These are phyloP conservation scores for Annulohypoxylon stygium DNA, from an alignment of 495 filamentous ascomycete genomes.

Conservation along the genomic window DNA sequence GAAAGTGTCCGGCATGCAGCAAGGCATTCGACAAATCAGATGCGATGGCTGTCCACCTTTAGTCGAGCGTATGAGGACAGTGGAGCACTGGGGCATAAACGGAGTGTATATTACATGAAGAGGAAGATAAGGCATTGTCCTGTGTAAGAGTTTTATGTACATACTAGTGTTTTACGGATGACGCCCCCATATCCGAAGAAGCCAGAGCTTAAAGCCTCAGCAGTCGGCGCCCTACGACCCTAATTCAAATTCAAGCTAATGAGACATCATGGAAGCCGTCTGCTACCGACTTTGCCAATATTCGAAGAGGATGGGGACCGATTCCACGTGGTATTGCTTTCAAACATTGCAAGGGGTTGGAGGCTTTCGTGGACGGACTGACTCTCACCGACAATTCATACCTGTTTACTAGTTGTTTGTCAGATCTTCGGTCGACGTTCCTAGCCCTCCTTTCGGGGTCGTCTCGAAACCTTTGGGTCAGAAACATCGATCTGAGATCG, in stretches of 20 bases:
- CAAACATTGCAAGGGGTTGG: constrained; percentile 10
- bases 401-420: background rate
- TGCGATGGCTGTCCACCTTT: constrained; percentile 75
- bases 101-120: constrained; percentile 49
- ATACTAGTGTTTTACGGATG: constrained; percentile 37
- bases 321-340: constrained; percentile 5
- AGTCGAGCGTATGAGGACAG: constrained; percentile 28
- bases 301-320: background rate
- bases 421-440: background rate
- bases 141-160: constrained; percentile 49
- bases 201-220: background rate
- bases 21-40: constrained; percentile 91
- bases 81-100: background rate
- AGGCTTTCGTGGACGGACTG: background rate
- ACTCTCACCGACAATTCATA: background rate
- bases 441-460: background rate
- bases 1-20: constrained; percentile 95
- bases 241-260: background rate
- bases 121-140: constrained; percentile 23
- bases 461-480: background rate
- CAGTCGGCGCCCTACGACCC: background rate
- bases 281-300: background rate
- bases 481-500: background rate
- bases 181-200: background rate
- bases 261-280: background rate